Percentiles rank a stretch among this genome's conserved stretches.
These are phyloP conservation scores for Adansonia digitata DNA, from an alignment of 345 rosid species.

Conservation along the genomic window DNA sequence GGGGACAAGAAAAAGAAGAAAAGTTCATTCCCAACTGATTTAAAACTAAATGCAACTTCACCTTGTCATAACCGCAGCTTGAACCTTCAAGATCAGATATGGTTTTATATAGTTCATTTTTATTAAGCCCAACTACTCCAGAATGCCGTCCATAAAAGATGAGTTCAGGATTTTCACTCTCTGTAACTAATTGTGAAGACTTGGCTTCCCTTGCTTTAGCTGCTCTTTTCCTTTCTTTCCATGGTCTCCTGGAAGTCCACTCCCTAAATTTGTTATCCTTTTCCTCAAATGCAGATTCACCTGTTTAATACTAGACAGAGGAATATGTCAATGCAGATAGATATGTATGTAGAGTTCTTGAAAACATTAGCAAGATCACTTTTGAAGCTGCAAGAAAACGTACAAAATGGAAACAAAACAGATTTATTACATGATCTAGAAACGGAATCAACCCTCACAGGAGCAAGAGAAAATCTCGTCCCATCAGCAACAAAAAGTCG, in stretches of 20 bases:
- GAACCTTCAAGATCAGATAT: constrained; percentile 29
- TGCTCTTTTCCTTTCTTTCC: constrained; percentile 79
- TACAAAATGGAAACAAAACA: background rate
- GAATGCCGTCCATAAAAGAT: constrained; percentile 70
- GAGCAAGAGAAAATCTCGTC: constrained; percentile 59
- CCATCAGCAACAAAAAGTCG: constrained; percentile 88
- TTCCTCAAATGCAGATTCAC: constrained; percentile 33
- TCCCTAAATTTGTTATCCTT: constrained; percentile 41
- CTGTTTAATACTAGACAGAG: constrained; percentile 49
- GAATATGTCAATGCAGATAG: constrained; percentile 22
- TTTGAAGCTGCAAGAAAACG: background rate
- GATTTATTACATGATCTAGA: constrained; percentile 35
- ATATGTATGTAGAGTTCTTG: background rate
- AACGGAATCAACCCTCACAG: constrained; percentile 27
- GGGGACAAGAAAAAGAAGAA: background rate
- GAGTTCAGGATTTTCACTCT: constrained; percentile 51
- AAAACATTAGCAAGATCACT: background rate
- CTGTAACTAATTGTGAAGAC: constrained; percentile 22
- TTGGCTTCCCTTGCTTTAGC: constrained; percentile 39
- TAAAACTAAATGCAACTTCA: constrained; percentile 17
- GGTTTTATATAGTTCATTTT: constrained; percentile 43
- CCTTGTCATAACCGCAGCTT: constrained; percentile 76
- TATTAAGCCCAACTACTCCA: constrained; percentile 64
- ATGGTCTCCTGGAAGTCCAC: constrained; percentile 81
- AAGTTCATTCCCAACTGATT: background rate